These are phyloP conservation scores for Syzygium oleosum DNA, from an alignment of 345 rosid genomes.

Conservation along the genomic window DNA sequence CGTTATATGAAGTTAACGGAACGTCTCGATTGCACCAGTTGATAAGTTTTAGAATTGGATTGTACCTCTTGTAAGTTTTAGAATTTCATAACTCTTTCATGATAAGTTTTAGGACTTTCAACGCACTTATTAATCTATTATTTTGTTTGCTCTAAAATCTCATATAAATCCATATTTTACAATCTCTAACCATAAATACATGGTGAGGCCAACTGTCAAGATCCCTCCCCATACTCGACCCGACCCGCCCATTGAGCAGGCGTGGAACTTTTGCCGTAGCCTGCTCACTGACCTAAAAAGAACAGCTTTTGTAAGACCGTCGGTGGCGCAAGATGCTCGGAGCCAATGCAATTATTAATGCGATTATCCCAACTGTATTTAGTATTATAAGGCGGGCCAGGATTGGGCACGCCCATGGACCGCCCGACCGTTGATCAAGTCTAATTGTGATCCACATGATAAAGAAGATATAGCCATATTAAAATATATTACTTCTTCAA, in stretches of 20 bases:
- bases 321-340: fast-evolving
- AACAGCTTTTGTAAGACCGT: fast-evolving
- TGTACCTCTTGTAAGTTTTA: too few species aligned
- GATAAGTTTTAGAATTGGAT: too few species aligned
- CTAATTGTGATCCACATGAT: too few species aligned
- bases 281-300: too few species aligned
- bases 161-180: not conserved
- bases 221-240: too few species aligned
- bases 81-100: too few species aligned
- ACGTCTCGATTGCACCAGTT: too few species aligned
- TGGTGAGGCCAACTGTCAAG: fast-evolving
- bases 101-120: too few species aligned
- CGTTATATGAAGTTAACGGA: too few species aligned
- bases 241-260: too few species aligned
- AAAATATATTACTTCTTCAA: not conserved
- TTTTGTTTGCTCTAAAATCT: not conserved
- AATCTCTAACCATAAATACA: not conserved
- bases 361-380: not conserved
- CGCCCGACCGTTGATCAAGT: not conserved
- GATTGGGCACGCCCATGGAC: not conserved
- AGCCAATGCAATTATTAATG: not conserved
- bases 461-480: not conserved
- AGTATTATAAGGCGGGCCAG: not conserved
- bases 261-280: too few species aligned
- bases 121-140: not conserved